A percentile compares a stretch with the other conserved stretches of the same genome.
phyloP scores from a whole-genome alignment of 176 grass and related monocot species.

The Aegilops speltoides region DNA sequence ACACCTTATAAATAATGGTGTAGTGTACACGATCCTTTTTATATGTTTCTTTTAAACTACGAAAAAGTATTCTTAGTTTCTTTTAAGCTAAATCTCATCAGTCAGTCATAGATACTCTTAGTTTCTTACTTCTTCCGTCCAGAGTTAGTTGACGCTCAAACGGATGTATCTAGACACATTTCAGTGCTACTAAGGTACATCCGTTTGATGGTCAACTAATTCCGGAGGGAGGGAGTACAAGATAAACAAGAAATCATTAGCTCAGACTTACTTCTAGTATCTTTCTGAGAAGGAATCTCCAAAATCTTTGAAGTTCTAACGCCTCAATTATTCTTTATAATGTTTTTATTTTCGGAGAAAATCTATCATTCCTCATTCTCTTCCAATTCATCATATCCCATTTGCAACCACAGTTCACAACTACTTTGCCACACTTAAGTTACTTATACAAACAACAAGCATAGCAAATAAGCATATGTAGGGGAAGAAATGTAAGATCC shows the following conservation, averaged over 20 bases:
- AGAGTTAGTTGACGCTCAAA: too few species aligned
- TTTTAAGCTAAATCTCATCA: not conserved
- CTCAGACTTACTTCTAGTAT: not conserved
- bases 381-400: not conserved
- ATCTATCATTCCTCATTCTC: not conserved
- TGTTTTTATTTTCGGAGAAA: not conserved
- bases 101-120: not conserved
- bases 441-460: not conserved
- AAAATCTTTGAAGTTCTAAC: not conserved
- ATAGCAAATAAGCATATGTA: not conserved
- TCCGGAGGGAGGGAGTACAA: not conserved
- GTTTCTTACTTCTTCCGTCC: not conserved
- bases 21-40: not conserved
- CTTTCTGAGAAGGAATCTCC: conserved; percentile 7
- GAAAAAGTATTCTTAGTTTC: not conserved
- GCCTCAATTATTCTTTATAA: not conserved
- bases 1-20: not conserved
- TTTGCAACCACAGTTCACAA: not conserved
- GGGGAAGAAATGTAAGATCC: not conserved
- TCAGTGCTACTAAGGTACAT: too few species aligned
- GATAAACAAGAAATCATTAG: not conserved
- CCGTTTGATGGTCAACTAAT: too few species aligned
- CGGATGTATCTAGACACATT: too few species aligned
- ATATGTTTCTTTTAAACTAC: too few species aligned
- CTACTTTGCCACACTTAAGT: not conserved